These are phyloP conservation scores for Coemansia sp. DNA, from an alignment of 192 early-diverging fungal genomes.

Conservation along the genomic window DNA sequence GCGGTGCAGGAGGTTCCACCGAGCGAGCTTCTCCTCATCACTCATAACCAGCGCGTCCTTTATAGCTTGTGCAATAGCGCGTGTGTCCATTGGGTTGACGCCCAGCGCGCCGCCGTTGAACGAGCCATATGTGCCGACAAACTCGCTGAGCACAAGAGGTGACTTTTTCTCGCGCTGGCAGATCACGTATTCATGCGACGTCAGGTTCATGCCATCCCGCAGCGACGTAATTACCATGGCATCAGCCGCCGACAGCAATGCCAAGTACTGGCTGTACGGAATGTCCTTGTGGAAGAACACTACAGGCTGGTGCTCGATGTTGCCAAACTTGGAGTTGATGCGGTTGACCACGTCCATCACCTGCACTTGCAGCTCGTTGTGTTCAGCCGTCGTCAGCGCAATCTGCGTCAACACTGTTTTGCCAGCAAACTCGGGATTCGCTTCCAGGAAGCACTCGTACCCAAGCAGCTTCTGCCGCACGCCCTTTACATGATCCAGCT, in stretches of 20 bases:
- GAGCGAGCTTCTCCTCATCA: constrained; percentile 69
- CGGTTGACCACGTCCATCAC: constrained; percentile 88
- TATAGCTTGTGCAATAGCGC: constrained; percentile 85
- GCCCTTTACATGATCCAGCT: constrained; percentile 94
- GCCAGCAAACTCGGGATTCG: constrained; percentile 88
- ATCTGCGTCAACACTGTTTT: constrained; percentile 95
- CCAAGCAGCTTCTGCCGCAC: constrained; percentile 92
- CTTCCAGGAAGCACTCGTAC: constrained; percentile 84
- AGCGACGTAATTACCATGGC: constrained; percentile 86
- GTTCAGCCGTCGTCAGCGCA: constrained; percentile 85
- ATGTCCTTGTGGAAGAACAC: constrained; percentile 91
- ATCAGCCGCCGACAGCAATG: constrained; percentile 84
- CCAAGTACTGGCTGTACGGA: constrained; percentile 86
- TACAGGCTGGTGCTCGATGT: constrained; percentile 86
- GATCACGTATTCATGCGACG: constrained; percentile 90
- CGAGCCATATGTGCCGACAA: constrained; percentile 92
- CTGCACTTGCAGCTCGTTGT: constrained; percentile 83
- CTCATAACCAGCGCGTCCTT: constrained; percentile 83
- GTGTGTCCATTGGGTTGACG: constrained; percentile 97
- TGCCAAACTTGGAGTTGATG: constrained; percentile 90
- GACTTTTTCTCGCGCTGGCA: constrained; percentile 83
- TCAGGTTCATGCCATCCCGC: constrained; percentile 97
- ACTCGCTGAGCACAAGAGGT: constrained; percentile 92
- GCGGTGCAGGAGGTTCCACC: constrained; percentile 75
- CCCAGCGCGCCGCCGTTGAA: constrained; percentile 78